These are phyloP conservation scores for Mucor irregularis DNA, from an alignment of 371 early-diverging fungal species.

Conservation along the genomic window DNA sequence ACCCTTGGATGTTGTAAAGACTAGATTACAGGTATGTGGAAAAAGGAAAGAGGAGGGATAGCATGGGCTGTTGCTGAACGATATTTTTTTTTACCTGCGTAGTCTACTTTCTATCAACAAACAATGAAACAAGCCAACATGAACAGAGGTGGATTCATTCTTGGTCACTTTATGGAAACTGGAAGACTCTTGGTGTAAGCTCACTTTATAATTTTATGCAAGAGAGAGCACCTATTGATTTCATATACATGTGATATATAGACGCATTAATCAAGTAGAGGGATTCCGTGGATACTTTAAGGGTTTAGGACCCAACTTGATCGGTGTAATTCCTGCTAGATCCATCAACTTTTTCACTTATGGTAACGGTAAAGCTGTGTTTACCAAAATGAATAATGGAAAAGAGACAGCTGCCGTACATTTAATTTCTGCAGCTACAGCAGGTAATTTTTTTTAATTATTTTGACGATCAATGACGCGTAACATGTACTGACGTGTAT, in stretches of 20 bases:
- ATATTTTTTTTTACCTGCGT: no score
- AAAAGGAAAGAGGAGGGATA: background rate
- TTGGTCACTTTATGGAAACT: conserved; percentile 55
- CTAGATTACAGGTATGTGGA: conserved; percentile 79
- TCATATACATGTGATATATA: conserved; percentile 14
- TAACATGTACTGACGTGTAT: background rate
- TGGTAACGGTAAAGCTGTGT: conserved; percentile 81
- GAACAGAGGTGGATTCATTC: conserved; percentile 19
- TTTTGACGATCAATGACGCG: background rate
- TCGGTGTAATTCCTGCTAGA: conserved; percentile 92
- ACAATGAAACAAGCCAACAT: conserved; percentile 9
- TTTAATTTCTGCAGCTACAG: conserved; percentile 79
- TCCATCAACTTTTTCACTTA: conserved; percentile 92
- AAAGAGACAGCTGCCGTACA: conserved; percentile 82
- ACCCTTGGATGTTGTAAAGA: conserved; percentile 91
- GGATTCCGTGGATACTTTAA: conserved; percentile 89
- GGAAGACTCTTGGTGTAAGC: conserved; percentile 55
- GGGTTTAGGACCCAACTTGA: conserved; percentile 90
- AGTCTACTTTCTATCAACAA: conserved; percentile 37
- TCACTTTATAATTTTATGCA: no score
- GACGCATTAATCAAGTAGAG: conserved; percentile 75
- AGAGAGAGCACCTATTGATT: no score
- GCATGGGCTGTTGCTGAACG: background rate
- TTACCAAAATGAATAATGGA: conserved; percentile 73
- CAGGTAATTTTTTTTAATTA: conserved; percentile 64